A percentile compares a stretch with the other conserved stretches of the same genome.
Evolutionary conservation across 768 basidiomycete species (phyloP).

Genomic region (Amanita muscaria): DNA sequence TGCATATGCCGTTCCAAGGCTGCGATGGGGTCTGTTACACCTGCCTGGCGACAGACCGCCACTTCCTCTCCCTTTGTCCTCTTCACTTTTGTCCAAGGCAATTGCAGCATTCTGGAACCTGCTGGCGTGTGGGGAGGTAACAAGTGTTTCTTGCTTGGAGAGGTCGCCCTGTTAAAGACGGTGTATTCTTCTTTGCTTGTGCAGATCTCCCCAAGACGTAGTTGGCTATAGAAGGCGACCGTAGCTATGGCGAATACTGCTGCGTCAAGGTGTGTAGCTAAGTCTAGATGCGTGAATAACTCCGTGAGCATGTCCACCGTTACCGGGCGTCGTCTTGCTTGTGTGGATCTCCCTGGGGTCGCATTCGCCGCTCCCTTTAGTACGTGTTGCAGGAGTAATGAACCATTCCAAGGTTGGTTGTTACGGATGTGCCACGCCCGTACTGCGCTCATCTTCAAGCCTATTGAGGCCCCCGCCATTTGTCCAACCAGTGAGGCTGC

Average conservation of each 20-base stretch:
- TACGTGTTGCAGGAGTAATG: slow-evolving; percentile 14
- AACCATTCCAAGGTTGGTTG: slow-evolving; percentile 15
- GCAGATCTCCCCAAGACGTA: slow-evolving; percentile 23
- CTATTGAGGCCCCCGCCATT: slow-evolving; percentile 13
- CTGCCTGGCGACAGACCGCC: slow-evolving; percentile 11
- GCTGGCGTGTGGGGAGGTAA: background rate
- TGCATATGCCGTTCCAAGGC: slow-evolving; percentile 11
- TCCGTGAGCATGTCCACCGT: slow-evolving; percentile 13
- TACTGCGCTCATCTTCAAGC: slow-evolving; percentile 18
- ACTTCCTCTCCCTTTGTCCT: slow-evolving; percentile 13
- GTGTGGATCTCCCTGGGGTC: slow-evolving; percentile 13
- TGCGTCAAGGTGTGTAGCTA: slow-evolving; percentile 14
- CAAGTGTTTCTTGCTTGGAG: background rate
- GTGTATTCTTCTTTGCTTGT: slow-evolving; percentile 3
- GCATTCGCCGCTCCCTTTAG: slow-evolving; percentile 18
- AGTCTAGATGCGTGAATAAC: slow-evolving; percentile 13
- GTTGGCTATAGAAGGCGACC: slow-evolving; percentile 24
- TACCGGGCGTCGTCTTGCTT: slow-evolving; percentile 13
- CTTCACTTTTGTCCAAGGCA: slow-evolving; percentile 20
- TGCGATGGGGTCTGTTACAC: slow-evolving; percentile 13
- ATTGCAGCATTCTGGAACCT: slow-evolving; percentile 14
- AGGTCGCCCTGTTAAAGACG: slow-evolving; percentile 4
- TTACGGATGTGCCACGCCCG: slow-evolving; percentile 27
- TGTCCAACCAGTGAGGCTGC: slow-evolving; percentile 16
- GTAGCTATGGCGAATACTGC: slow-evolving; percentile 16